Evolutionary conservation across 345 rosid genomes (phyloP).

Genomic region (Citrus australasica): DNA sequence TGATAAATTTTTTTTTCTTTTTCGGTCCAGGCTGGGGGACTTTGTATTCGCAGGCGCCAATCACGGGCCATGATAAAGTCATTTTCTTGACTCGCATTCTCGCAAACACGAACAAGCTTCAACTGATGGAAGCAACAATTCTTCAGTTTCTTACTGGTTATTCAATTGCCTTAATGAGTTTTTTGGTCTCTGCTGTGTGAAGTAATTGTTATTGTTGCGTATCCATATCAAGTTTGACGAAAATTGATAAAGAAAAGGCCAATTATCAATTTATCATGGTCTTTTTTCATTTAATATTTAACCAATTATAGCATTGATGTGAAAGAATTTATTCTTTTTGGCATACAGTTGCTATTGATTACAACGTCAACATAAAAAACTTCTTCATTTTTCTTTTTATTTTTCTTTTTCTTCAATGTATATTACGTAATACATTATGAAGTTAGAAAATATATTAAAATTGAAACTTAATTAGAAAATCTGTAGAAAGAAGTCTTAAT

Average conservation of each 20-base stretch:
- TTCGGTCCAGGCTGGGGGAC: not conserved
- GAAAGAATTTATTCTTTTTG: not conserved
- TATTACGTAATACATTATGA: not conserved
- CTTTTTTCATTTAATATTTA: not conserved
- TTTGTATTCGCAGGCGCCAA: conserved; percentile 43
- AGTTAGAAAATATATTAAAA: too few species aligned
- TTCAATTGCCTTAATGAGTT: not conserved
- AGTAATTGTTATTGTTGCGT: not conserved
- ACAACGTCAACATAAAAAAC: not conserved
- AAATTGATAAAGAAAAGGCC: not conserved
- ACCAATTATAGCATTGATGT: not conserved
- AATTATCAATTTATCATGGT: not conserved
- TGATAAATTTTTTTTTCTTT: not conserved
- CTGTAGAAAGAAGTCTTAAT: too few species aligned
- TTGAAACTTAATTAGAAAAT: too few species aligned
- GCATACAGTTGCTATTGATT: not conserved
- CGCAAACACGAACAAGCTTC: not conserved
- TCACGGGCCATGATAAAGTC: conserved; percentile 50
- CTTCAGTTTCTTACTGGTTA: not conserved
- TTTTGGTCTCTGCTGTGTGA: not conserved
- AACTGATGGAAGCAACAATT: not conserved
- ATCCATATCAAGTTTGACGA: not conserved
- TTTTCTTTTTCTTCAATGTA: not conserved
- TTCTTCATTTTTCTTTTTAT: not conserved
- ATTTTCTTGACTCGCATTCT: conserved; percentile 13